A percentile compares a stretch with the other conserved stretches of the same genome.
Evolutionary conservation across 2,329 filamentous ascomycete species (phyloP).

Genomic region (Colletotrichum acutatum): DNA sequence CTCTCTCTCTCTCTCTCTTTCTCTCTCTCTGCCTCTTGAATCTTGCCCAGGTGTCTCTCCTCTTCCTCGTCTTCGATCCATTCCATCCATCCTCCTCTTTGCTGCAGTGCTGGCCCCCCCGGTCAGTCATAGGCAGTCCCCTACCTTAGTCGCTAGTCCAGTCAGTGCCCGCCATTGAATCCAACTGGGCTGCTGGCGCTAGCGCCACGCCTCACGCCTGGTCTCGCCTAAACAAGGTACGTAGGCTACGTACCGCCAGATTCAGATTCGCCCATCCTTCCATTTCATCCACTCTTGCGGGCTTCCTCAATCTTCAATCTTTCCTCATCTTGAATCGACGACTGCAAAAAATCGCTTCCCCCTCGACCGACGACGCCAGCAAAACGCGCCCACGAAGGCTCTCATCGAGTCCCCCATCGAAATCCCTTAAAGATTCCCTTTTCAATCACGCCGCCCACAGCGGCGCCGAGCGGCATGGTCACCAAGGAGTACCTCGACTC

Average conservation of each 20-base stretch:
- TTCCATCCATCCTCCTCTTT: background rate
- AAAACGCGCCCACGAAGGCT: constrained; percentile 12
- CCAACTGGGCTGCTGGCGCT: constrained; percentile 32
- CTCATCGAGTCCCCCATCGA: constrained; percentile 6
- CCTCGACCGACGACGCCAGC: constrained; percentile 28
- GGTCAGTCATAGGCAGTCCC: constrained; percentile 1
- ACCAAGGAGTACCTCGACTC: constrained; percentile 75
- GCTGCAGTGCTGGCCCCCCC: background rate
- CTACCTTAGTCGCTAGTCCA: constrained; percentile 10
- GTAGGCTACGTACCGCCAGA: constrained; percentile 35
- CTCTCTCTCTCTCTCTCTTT: too few relatives aligned
- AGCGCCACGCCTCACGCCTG: constrained; percentile 36
- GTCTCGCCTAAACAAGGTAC: constrained; percentile 37
- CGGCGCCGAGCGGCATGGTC: constrained; percentile 39
- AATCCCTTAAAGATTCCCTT: background rate
- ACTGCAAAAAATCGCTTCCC: constrained; percentile 11
- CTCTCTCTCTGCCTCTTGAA: too few relatives aligned
- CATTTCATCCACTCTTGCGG: constrained; percentile 36
- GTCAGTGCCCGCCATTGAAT: constrained; percentile 18
- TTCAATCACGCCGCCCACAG: constrained; percentile 34
- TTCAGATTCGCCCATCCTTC: constrained; percentile 36
- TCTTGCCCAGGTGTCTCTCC: background rate
- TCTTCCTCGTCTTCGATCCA: background rate
- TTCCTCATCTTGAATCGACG: constrained; percentile 36
- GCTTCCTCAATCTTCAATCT: constrained; percentile 36